Evolutionary conservation across 2,329 filamentous ascomycete genomes (phyloP), one percentile per base, ranked within the genome.

Genomic region (Madurella mycetomatis): DNA sequence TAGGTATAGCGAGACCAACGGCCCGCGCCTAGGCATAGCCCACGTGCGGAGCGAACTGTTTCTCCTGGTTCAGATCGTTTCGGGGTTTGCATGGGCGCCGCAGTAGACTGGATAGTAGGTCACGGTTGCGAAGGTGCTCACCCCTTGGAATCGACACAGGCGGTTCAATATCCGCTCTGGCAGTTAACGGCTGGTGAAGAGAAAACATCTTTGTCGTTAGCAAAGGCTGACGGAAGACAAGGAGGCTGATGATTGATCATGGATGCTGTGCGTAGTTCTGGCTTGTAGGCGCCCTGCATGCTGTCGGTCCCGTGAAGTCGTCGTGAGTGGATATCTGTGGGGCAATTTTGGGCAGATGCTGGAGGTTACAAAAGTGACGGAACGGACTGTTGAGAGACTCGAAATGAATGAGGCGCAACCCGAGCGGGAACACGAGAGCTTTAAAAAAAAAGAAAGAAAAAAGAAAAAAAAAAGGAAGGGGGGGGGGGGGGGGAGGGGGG

Each of bases 11-110:
- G 64, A 53, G 16, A 71, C 41, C 2, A 56, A 44, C 15, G 60
- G 65, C 13, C 53, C 53, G 5, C n/a, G n/a, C 19, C 4, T 58
- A 4, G 67, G 66, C 1, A 67, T 67, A 19, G 63, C 65, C 67
- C 67, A 72, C 1, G 67, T 69, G 58, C 69, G 72, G 19, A 66
- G 67, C 43, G 69, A 39, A 4, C 61, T 64, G 15, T 56, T 56
- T 64, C 63, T 72, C 1, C 55, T 51, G 4, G 47, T 51, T 2
- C 15, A 9, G 1, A 70, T 54, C 1, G 60, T 62, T 7, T 49
- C 45, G 1, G 67, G 60, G 7, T 67, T 56, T 72, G 13, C n/a
- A 72, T 60, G 1, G n/a, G n/a, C n/a, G n/a, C n/a, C n/a, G n/a
- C n/a, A n/a, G n/a, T n/a, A n/a, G n/a, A n/a, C n/a, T n/a, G n/a